Conservation (phyloP, 768 basidiomycete species). For the Chalciporus piperatus region DNA sequence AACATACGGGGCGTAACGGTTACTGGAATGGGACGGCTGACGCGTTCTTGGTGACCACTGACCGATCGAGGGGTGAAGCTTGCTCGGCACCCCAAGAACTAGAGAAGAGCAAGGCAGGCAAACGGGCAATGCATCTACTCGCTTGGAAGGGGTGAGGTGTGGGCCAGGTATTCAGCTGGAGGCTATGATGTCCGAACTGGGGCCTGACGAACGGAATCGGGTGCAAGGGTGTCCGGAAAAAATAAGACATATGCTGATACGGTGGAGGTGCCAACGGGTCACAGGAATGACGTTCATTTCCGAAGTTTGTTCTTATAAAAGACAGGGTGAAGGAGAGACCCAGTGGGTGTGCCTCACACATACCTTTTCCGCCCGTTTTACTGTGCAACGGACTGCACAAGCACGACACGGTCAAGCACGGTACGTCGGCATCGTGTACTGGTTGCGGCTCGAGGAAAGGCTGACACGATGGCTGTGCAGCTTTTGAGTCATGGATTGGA, state of each 20-base stretch:
- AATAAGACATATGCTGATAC: slow-evolving; percentile 17
- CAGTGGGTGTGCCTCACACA: slow-evolving; percentile 20
- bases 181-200: slow-evolving; percentile 29
- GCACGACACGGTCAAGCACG: slow-evolving; percentile 2
- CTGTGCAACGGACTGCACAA: slow-evolving; percentile 2
- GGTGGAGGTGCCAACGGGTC: slow-evolving; percentile 18
- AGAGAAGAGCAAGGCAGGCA: slow-evolving; percentile 27
- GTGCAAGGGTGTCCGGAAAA: slow-evolving; percentile 28
- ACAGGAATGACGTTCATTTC: slow-evolving; percentile 37
- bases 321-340: slow-evolving; percentile 12
- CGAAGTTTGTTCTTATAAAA: slow-evolving; percentile 31
- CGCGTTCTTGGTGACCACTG: slow-evolving; percentile 11
- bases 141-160: slow-evolving; percentile 17
- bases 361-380: slow-evolving; percentile 16
- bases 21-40: slow-evolving; percentile 19
- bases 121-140: slow-evolving; percentile 28
- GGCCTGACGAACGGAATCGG: slow-evolving; percentile 32
- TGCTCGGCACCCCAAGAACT: slow-evolving; percentile 21
- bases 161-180: slow-evolving; percentile 13
- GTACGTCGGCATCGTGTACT: slow-evolving; percentile 20
- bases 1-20: slow-evolving; percentile 27
- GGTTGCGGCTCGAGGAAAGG: slow-evolving; percentile 17
- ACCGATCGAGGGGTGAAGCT: slow-evolving; percentile 16
- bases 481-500: slow-evolving; percentile 24
- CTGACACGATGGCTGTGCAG: slow-evolving; percentile 27